A percentile compares a stretch with the other conserved stretches of the same genome.
Evolutionary conservation across 2,329 filamentous ascomycete species (phyloP).

Genomic region (Nigrograna mackinnonii): DNA sequence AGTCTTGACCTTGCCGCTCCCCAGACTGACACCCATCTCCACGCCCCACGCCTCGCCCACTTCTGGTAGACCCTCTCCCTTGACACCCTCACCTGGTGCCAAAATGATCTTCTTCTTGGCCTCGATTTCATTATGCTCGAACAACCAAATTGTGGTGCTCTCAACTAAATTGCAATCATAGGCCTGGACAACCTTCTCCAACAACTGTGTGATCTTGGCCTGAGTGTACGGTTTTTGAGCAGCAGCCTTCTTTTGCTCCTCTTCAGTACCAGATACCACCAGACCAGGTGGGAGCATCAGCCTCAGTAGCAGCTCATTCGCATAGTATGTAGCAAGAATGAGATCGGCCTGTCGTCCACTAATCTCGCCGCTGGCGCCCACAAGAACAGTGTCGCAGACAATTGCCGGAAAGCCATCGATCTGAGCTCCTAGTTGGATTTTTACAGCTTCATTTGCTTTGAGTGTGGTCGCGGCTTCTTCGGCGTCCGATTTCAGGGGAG

Average conservation of each 20-base stretch:
- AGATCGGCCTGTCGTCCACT: constrained; percentile 83
- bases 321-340: constrained; percentile 87
- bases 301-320: constrained; percentile 91
- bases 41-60: constrained; percentile 97
- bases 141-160: constrained; percentile 97
- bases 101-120: constrained; percentile 98
- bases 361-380: constrained; percentile 67
- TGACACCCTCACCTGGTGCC: constrained; percentile 80
- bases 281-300: constrained; percentile 91
- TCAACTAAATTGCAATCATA: constrained; percentile 94
- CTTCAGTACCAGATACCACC: constrained; percentile 79
- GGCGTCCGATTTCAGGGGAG: constrained; percentile 83
- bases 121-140: constrained; percentile 97
- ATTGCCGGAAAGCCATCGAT: constrained; percentile 97
- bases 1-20: constrained; percentile 92
- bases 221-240: constrained; percentile 83
- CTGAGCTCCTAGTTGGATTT: constrained; percentile 98
- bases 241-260: constrained; percentile 90
- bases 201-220: constrained; percentile 79
- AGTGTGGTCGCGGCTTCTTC: constrained; percentile 80
- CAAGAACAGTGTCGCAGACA: constrained; percentile 88
- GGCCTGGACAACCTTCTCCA: constrained; percentile 89
- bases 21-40: constrained; percentile 89
- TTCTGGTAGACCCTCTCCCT: constrained; percentile 87
- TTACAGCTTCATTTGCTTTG: constrained; percentile 84